These are phyloP conservation scores for Carex pumila DNA, from an alignment of 176 grass and related monocot genomes.

Conservation along the genomic window DNA sequence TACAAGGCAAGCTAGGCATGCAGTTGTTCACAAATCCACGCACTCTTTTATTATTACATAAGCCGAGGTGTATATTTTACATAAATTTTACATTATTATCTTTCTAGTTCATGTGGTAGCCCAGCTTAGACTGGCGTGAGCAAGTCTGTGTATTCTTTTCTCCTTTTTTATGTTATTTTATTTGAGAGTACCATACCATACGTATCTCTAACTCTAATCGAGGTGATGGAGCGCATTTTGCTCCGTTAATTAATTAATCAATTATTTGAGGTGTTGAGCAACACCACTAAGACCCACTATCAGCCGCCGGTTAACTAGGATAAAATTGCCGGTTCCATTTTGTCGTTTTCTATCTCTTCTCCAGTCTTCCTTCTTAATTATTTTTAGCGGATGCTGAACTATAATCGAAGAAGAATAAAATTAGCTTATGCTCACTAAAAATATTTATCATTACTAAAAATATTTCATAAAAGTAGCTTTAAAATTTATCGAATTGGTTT, in stretches of 20 bases:
- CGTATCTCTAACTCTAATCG: neutral
- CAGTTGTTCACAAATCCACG: neutral
- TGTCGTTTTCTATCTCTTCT: neutral
- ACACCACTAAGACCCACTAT: neutral
- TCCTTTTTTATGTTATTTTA: neutral
- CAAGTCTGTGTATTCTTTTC: neutral
- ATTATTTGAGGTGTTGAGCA: neutral
- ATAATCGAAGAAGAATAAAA: too few relatives aligned
- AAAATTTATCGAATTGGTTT: too few relatives aligned
- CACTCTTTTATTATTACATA: neutral
- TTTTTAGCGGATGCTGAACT: neutral
- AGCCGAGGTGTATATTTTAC: neutral
- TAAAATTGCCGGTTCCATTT: neutral
- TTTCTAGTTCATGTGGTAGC: neutral
- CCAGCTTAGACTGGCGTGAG: neutral
- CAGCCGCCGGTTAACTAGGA: neutral
- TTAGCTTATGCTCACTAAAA: too few relatives aligned
- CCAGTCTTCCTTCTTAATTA: neutral
- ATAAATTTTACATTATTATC: neutral
- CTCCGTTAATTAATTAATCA: neutral
- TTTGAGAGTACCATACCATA: neutral
- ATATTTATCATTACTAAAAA: too few relatives aligned
- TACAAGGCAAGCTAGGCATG: neutral
- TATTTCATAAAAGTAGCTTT: too few relatives aligned
- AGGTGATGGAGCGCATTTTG: conserved; percentile 4